Evolutionary conservation across 2,329 filamentous ascomycete genomes (phyloP).

Genomic region (Chaetomium strumarium): DNA sequence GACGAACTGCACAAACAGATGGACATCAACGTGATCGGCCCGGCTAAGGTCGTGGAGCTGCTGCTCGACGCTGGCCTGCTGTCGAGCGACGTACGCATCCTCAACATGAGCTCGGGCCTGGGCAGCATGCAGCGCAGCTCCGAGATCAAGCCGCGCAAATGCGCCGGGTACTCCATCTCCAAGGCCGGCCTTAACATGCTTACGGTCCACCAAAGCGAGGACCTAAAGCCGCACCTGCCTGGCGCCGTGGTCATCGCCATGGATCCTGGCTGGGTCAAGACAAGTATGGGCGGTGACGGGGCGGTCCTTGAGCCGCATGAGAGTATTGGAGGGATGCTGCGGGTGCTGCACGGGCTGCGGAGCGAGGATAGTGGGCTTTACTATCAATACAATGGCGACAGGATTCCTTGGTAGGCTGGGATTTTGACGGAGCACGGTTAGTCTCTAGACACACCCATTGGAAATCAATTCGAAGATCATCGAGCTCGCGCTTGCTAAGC

Average conservation of each 20-base stretch:
- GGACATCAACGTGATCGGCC: constrained; percentile 41
- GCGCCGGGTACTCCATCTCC: constrained; percentile 31
- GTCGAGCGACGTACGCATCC: constrained; percentile 26
- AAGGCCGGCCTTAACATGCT: constrained; percentile 33
- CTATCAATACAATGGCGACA: constrained; percentile 20
- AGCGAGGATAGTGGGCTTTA: constrained; percentile 35
- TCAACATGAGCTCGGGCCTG: constrained; percentile 39
- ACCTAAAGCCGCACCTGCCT: constrained; percentile 25
- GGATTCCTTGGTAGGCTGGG: constrained; percentile 24
- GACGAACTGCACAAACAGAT: constrained; percentile 36
- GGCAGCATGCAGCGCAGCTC: constrained; percentile 31
- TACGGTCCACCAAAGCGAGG: constrained; percentile 24
- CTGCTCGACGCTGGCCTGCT: constrained; percentile 29
- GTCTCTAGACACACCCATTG: not conserved
- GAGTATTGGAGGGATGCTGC: constrained; percentile 53
- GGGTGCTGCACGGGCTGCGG: constrained; percentile 67
- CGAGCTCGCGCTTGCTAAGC: not conserved
- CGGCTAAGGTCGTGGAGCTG: constrained; percentile 38
- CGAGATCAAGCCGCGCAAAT: constrained; percentile 27
- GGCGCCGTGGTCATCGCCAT: constrained; percentile 28
- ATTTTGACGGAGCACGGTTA: not conserved
- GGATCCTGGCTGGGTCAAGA: constrained; percentile 34
- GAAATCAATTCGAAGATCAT: not conserved
- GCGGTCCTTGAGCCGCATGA: constrained; percentile 26
- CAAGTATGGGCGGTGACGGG: constrained; percentile 28